Conservation (phyloP, 148 eudicot species). For the Rhododendron ovatum region DNA sequence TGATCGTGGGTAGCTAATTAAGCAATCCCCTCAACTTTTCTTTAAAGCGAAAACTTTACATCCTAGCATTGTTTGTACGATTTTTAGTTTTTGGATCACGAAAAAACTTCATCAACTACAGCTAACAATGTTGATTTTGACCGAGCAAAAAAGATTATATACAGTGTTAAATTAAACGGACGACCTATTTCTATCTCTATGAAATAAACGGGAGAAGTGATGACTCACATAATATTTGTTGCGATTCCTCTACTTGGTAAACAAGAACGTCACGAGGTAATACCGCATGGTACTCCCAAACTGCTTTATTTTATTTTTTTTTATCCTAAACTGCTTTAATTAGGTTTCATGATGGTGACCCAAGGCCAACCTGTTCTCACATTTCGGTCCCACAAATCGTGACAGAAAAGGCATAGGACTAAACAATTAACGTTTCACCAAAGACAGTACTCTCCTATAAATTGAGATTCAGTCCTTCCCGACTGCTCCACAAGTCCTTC, state of each 20-base stretch:
- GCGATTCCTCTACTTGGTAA: not conserved
- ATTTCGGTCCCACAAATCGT: constrained; percentile 12
- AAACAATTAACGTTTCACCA: not conserved
- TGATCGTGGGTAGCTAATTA: not conserved
- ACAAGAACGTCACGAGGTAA: not conserved
- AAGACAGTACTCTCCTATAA: constrained; percentile 8
- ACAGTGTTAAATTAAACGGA: not conserved
- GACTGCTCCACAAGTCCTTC: not conserved
- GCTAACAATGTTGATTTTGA: too few species aligned
- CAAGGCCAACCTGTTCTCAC: constrained; percentile 7
- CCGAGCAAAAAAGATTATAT: too few species aligned
- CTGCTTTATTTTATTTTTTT: too few species aligned
- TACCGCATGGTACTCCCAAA: too few species aligned
- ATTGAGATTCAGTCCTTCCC: not conserved
- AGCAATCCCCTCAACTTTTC: not conserved
- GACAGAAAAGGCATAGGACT: not conserved
- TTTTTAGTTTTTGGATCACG: too few species aligned
- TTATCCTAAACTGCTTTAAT: not conserved
- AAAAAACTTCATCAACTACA: too few species aligned
- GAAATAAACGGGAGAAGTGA: not conserved
- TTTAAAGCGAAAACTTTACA: too few species aligned
- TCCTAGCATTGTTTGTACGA: too few species aligned
- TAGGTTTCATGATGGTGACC: not conserved
- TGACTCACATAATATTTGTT: not conserved
- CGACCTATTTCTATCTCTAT: too few species aligned